Conservation (phyloP, 805 yeast species). For the Candida mattraensis region DNA sequence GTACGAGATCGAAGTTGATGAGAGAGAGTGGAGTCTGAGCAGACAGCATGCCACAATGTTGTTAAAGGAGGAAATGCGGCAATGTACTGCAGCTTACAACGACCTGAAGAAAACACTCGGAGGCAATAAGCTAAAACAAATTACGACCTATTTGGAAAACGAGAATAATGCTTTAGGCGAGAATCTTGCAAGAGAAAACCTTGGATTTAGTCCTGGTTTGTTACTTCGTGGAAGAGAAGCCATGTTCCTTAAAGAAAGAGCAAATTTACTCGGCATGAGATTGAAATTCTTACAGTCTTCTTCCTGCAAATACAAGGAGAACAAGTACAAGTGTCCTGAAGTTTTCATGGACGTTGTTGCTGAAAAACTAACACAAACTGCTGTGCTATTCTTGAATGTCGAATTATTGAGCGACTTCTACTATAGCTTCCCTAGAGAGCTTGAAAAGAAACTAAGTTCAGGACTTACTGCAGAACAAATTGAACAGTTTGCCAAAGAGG, state of each 20-base stretch:
- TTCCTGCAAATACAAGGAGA: constrained; percentile 73
- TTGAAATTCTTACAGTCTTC: constrained; percentile 72
- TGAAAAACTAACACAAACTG: constrained; percentile 88
- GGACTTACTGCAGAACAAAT: constrained; percentile 72
- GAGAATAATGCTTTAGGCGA: constrained; percentile 37
- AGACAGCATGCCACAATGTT: constrained; percentile 74
- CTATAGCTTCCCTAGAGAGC: constrained; percentile 92
- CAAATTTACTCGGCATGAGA: constrained; percentile 69
- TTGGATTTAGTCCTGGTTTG: constrained; percentile 80
- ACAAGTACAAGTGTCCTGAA: constrained; percentile 92
- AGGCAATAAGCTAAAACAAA: constrained; percentile 78
- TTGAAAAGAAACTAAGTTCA: constrained; percentile 71
- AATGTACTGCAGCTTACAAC: constrained; percentile 67
- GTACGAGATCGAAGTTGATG: constrained; percentile 95
- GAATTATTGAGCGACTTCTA: constrained; percentile 93
- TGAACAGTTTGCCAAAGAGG: constrained; percentile 90
- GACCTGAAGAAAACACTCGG: constrained; percentile 72
- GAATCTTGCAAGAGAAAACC: constrained; percentile 60
- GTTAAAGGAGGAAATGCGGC: constrained; percentile 80
- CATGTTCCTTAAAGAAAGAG: constrained; percentile 70
- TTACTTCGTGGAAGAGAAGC: constrained; percentile 84
- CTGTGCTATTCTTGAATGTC: constrained; percentile 89
- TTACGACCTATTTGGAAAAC: constrained; percentile 67
- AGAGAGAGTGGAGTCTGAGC: constrained; percentile 86
- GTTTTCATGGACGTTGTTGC: constrained; percentile 89